Base-by-base conservation (phyloP, 228 moss, liverwort and hornwort genomes). In the Sphagnum fallax region DNA sequence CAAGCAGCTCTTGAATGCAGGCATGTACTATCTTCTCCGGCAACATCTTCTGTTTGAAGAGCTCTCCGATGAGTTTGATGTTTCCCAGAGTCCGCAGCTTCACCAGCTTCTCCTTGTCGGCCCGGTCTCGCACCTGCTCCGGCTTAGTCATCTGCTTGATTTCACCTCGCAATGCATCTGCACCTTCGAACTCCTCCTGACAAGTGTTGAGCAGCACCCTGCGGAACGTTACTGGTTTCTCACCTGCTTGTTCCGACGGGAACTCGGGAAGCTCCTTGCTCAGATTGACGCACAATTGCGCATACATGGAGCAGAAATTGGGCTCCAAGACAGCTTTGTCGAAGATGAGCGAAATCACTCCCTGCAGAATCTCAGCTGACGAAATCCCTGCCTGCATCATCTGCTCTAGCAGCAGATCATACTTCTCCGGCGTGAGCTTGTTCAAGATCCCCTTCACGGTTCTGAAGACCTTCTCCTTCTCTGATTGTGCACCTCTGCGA, bases 261-360 rank as follows among this genome's bases (percentile, higher is more conserved):
- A 91, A 94, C 87, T 86, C 88, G 10, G 86, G 88, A 52, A 94
- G 86, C 52, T 83, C 88, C 65, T 80, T 91, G 83, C 89, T 92
- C 59, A 95, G 76, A 53, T 88, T 82, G 65, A 86, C 84, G 75
- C 92, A 92, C 61, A 90, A 75, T 67, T 86, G 67, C 10, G 92
- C 87, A 68, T 91, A 91, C 86, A 91, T 87, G 52, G 89, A 61
- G 61, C 90, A 90, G 77, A 91, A 89, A 49, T 89, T 74, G 47
- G 95, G 90, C 81, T 92, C 88, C 47, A 86, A 65, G 52, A 83
- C 92, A 12, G 91, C 85, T 73, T 92, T 92, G 62, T 91, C 86
- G 70, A 91, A 95, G 67, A 95, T 89, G 18, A 95, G 81, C 8
- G 79, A 92, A 63, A 88, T 80, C 52, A 92, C 80, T 12, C 73